A percentile compares a stretch with the other conserved stretches of the same genome.
phyloP scores from a whole-genome alignment of 305 asterid species.

The Euphrasia arctica region DNA sequence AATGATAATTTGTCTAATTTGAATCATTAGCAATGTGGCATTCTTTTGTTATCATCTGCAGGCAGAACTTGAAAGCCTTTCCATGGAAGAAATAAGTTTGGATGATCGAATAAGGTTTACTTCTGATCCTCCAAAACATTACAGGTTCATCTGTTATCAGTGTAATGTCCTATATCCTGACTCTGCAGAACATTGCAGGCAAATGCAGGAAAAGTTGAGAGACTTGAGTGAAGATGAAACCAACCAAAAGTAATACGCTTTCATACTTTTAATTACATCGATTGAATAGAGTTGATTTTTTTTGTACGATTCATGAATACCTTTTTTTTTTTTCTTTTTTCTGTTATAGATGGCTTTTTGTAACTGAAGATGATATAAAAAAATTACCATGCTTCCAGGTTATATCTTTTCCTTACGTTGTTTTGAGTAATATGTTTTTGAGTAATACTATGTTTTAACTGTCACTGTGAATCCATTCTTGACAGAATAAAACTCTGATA shows the following conservation, averaged over 20 bases:
- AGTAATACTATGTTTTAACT: constrained; percentile 18
- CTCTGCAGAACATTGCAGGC: constrained; percentile 51
- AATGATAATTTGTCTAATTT: constrained; percentile 16
- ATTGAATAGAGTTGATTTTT: constrained; percentile 15
- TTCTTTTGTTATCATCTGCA: constrained; percentile 40
- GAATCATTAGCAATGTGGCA: constrained; percentile 19
- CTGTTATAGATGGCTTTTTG: constrained; percentile 83
- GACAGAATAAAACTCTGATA: constrained; percentile 90
- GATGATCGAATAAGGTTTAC: constrained; percentile 76
- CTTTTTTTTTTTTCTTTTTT: constrained; percentile 27
- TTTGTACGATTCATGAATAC: constrained; percentile 22
- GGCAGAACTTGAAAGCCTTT: constrained; percentile 87
- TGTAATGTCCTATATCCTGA: constrained; percentile 27
- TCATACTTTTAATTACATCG: constrained; percentile 23
- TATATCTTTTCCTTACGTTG: constrained; percentile 23
- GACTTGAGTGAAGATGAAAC: constrained; percentile 74
- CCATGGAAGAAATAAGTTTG: constrained; percentile 73
- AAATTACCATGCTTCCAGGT: constrained; percentile 88
- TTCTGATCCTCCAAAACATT: constrained; percentile 22
- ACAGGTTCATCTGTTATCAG: constrained; percentile 24
- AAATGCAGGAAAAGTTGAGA: constrained; percentile 81
- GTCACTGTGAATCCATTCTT: constrained; percentile 18
- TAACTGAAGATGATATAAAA: constrained; percentile 92
- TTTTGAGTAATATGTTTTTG: too few relatives aligned
- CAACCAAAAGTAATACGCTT: constrained; percentile 56